Evolutionary conservation across 768 basidiomycete genomes (phyloP), one percentile per base, ranked within the genome.

Genomic region (Dioszegia aurantiaca): DNA sequence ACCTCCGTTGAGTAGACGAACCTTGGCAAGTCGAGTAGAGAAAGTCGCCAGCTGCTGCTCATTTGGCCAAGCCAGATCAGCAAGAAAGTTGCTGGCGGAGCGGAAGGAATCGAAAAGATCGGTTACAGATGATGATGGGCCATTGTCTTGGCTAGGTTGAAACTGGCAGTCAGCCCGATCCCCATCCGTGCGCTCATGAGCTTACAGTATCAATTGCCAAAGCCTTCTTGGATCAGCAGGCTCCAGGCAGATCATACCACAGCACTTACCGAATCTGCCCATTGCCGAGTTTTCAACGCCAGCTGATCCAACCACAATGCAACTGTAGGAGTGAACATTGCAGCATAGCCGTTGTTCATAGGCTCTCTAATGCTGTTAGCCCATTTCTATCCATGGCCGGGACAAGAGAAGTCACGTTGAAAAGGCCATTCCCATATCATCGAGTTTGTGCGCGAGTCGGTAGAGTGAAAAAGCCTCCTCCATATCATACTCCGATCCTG

Each of bases 101-200:
- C 89, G 85, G 55, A 98, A 81, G 2, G 92, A 95, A 62, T 91
- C 91, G 69, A 98, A 97, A 1, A 99, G 81, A 77, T 99, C 95
- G 23, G 92, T 86, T 55, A 99, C 93, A 0, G 94, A 98, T n/a
- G 93, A 92, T 66, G 90, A 94, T 69, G 93, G 89, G 0, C 88
- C 88, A 42, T 76, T 89, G 85, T 11, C 80, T 59, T 60, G 88
- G 82, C 78, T 91, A 83, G 56, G 89, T 81, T 80, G 91, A 57
- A 78, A 78, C 77, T 76, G 58, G 31, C 17, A 39, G 51, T 43
- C 27, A 58, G 53, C 53, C 41, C 12, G 3, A 19, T 16, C 39
- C 33, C 3, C 3, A 27, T 21, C 9, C 4, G 48, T 19, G 36
- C 33, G 40, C 4, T 11, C 12, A 11, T 4, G 28, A 3, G 64